Base-by-base conservation (phyloP, 2,329 filamentous ascomycete genomes). In the Aspergillus puulaauensis region DNA sequence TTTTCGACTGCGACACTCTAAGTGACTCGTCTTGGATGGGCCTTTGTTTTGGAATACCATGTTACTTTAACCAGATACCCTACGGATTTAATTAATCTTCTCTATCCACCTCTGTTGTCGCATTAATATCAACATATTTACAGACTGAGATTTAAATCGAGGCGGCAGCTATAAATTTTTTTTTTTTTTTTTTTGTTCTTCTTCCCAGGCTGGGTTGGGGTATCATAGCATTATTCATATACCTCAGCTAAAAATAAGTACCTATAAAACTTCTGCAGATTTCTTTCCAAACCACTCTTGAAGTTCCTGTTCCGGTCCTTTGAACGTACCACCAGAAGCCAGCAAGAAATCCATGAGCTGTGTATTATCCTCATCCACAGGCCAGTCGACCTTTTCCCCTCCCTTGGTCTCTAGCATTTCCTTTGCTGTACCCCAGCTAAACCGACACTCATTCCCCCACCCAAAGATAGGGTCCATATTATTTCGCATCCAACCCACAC, bases 401-500 rank as follows among this genome's bases (percentile, higher is more conserved):
- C 79, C 80, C 72, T 90, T 91, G n/a, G 80, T 78, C 64, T 97
- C 93, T 4, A 99, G 78, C 86, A 98, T 84, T 69, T 98, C 93
- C 77, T 96, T 97, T 2, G 90, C 90, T 1, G 95, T 98, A 0
- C 90, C 90, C 95, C 95, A 99, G 70, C 92, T 96, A 70, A 97
- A 98, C 4, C 95, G 83, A 72, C 91, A 96, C 76, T 98, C 93
- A 23, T 84, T 84, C 0, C 93, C 93, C 93, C 95, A 99, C 14
- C 95, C 95, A 78, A 98, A 99, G 1, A 98, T 77, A 3, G 91
- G 90, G 70, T 99, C 88, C 87, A 97, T 93, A 64, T 93, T 95
- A 40, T 79, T 79, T 76, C 87, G 90, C 70, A 99, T 73, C 93
- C 95, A 99, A 21, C 77, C 75, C 2, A 89, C 85, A 66, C 92